Conservation (phyloP, 768 basidiomycete genomes). For the Boletellus ananiceps region DNA sequence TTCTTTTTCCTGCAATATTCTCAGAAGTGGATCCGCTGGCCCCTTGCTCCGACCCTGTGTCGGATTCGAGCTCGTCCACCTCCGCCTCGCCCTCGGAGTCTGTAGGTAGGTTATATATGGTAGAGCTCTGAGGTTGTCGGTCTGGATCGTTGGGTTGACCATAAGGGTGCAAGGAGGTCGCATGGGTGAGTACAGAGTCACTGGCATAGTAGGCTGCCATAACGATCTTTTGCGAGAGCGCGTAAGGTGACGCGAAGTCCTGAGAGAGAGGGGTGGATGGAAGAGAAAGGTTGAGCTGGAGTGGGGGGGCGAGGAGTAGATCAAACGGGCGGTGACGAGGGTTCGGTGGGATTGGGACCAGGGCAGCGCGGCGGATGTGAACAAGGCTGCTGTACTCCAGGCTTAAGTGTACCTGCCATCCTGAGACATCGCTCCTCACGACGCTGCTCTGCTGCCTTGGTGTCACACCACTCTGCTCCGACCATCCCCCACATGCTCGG, state of each 20-base stretch:
- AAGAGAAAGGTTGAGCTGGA: conserved; percentile 1
- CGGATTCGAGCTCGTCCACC: conserved; percentile 33
- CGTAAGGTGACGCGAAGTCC: conserved; percentile 9
- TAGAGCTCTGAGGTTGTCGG: conserved; percentile 21
- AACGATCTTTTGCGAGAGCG: conserved; percentile 10
- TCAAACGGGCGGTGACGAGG: conserved; percentile 13
- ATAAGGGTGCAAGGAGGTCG: conserved; percentile 32
- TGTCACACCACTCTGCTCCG: not conserved
- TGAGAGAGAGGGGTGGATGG: conserved; percentile 1
- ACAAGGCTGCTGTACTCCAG: conserved; percentile 15
- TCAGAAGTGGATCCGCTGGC: conserved; percentile 22
- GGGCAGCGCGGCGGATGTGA: conserved; percentile 28
- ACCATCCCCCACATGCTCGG: not conserved
- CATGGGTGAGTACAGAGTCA: conserved; percentile 29
- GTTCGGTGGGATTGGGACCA: conserved; percentile 14
- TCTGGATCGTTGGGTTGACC: conserved; percentile 23
- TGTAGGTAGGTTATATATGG: conserved; percentile 31
- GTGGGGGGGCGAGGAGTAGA: conserved; percentile 3
- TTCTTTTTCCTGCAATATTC: conserved; percentile 27
- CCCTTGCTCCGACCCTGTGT: conserved; percentile 29
- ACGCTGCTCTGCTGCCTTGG: not conserved
- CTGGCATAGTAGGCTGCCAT: conserved; percentile 32
- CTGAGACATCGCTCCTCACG: conserved; percentile 15
- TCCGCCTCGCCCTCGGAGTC: conserved; percentile 33
- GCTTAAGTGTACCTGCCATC: conserved; percentile 16